A percentile compares a stretch with the other conserved stretches of the same genome.
Evolutionary conservation across 306 rosid species (phyloP).

Genomic region (Pueraria montana): DNA sequence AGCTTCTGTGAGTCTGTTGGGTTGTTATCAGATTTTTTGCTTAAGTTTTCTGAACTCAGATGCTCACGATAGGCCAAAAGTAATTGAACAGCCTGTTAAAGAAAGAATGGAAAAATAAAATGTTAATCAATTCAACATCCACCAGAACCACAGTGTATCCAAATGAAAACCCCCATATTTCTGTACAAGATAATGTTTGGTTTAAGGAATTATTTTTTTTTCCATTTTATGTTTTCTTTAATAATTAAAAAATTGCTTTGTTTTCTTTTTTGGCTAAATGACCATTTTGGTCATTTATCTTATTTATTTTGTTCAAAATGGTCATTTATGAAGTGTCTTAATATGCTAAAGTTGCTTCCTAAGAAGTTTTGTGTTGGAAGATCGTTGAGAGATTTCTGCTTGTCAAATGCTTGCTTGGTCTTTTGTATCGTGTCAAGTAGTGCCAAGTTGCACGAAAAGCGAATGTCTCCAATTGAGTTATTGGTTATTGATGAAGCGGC

Average conservation of each 20-base stretch:
- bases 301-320: too few species aligned
- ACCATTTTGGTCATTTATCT: too few species aligned
- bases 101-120: conserved; percentile 38
- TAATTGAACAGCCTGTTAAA: conserved; percentile 80
- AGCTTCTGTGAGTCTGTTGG: conserved; percentile 58
- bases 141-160: conserved; percentile 1
- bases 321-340: too few species aligned
- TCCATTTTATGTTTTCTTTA: too few species aligned
- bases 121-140: conserved; percentile 23
- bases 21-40: conserved; percentile 55
- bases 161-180: not conserved
- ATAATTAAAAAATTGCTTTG: not conserved
- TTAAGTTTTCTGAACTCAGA: conserved; percentile 50
- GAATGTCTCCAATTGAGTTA: too few species aligned
- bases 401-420: too few species aligned
- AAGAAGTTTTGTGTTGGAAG: too few species aligned
- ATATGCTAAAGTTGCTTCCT: too few species aligned
- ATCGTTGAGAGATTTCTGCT: too few species aligned
- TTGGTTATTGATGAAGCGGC: too few species aligned
- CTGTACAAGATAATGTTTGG: not conserved
- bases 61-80: conserved; percentile 70
- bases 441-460: too few species aligned
- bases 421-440: too few species aligned
- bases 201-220: not conserved
- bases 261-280: not conserved